phyloP scores from a whole-genome alignment of 1,284 basidiomycete genomes.

The Tausonia pullulans region DNA sequence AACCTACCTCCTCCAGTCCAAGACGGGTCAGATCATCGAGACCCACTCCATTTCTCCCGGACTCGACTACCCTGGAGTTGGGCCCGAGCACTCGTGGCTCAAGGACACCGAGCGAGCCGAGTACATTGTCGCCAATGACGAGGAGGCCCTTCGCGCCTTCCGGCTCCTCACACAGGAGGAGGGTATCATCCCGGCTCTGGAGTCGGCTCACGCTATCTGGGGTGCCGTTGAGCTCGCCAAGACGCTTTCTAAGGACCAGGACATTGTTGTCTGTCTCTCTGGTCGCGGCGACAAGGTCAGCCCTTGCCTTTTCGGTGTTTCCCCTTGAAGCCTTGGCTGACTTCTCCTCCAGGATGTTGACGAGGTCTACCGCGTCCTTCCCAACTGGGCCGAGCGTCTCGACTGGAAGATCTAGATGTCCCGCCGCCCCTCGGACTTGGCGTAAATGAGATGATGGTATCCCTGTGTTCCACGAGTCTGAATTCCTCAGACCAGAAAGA shows the following conservation, averaged over 20 bases:
- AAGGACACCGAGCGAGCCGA: slow-evolving; percentile 90
- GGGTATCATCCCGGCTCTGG: slow-evolving; percentile 95
- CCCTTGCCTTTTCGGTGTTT: not conserved
- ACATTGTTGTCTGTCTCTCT: slow-evolving; percentile 57
- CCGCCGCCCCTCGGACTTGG: no score
- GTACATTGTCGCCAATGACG: slow-evolving; percentile 85
- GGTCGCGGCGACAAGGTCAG: slow-evolving; percentile 14
- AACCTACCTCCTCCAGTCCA: slow-evolving; percentile 86
- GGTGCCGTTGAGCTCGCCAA: slow-evolving; percentile 75
- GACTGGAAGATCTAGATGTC: slow-evolving; percentile 19
- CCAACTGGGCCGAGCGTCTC: slow-evolving; percentile 20
- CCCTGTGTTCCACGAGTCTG: no score
- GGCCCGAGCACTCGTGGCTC: slow-evolving; percentile 94
- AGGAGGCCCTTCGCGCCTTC: slow-evolving; percentile 87
- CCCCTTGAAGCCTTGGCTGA: not conserved
- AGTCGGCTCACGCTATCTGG: slow-evolving; percentile 94
- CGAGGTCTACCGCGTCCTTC: slow-evolving; percentile 14
- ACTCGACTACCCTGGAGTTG: slow-evolving; percentile 83
- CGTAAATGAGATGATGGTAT: no score
- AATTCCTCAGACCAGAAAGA: no score
- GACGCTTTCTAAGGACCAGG: slow-evolving; percentile 66
- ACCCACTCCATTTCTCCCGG: slow-evolving; percentile 97
- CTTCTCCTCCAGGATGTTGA: slow-evolving; percentile 7
- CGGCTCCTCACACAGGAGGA: slow-evolving; percentile 80
- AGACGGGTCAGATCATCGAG: slow-evolving; percentile 84